phyloP scores from a whole-genome alignment of 2,329 filamentous ascomycete genomes.

The Diaporthe citri region DNA sequence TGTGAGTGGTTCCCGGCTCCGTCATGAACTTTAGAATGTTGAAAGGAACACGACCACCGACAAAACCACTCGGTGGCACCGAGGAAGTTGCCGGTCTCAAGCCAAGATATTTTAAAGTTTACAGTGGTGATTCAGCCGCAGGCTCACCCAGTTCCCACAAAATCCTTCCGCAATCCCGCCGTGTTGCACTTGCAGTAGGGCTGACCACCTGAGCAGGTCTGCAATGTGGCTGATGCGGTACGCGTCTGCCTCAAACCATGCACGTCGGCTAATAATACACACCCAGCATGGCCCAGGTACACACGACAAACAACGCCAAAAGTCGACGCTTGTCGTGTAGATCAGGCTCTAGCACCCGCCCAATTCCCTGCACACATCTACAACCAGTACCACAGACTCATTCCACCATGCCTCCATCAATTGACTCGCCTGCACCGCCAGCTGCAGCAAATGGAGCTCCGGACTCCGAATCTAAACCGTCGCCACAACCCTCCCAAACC shows the following conservation, averaged over 20 bases:
- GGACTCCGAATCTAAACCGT: background rate
- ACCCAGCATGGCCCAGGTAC: no score
- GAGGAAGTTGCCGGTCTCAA: background rate
- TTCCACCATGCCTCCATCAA: background rate
- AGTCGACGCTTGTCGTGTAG: background rate
- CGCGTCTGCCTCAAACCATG: background rate
- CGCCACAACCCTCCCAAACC: background rate
- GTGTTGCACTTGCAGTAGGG: background rate
- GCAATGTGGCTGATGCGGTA: background rate
- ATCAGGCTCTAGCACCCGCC: background rate
- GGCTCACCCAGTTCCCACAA: background rate
- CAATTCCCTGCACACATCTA: background rate
- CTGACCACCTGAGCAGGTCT: background rate
- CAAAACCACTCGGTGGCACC: background rate
- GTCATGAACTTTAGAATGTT: no score
- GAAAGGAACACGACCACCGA: background rate
- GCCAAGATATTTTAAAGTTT: background rate
- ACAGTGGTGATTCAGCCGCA: background rate
- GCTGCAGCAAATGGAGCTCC: background rate
- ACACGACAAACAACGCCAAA: background rate
- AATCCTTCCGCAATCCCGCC: background rate
- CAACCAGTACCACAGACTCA: background rate
- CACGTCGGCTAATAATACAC: background rate
- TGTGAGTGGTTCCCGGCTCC: background rate
- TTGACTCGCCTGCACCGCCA: background rate